Conservation (phyloP, 2,329 filamentous ascomycete species). For the Exserohilum turcica region DNA sequence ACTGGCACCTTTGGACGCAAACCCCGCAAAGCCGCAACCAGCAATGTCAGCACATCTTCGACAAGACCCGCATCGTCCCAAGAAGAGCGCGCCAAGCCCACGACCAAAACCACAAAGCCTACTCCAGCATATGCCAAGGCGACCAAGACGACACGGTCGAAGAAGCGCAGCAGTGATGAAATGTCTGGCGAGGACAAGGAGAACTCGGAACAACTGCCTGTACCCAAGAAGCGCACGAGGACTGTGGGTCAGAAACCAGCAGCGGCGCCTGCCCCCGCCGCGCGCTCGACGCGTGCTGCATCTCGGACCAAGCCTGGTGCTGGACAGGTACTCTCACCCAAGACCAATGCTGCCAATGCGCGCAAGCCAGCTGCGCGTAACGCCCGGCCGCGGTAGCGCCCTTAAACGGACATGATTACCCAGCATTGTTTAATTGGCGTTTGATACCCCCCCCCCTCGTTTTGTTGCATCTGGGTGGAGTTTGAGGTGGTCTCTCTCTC, state of each 20-base stretch:
- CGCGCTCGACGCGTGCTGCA: slow-evolving; percentile 30
- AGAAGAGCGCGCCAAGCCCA: slow-evolving; percentile 13
- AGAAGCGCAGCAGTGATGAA: slow-evolving; percentile 37
- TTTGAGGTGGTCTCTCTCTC: slow-evolving; percentile 8
- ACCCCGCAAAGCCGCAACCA: slow-evolving; percentile 14
- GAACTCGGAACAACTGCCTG: slow-evolving; percentile 29
- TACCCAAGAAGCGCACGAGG: slow-evolving; percentile 29
- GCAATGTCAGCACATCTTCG: slow-evolving; percentile 10
- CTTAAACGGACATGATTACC: slow-evolving; percentile 15
- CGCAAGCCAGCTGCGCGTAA: slow-evolving; percentile 27
- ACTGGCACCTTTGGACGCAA: slow-evolving; percentile 13
- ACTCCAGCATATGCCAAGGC: slow-evolving; percentile 9
- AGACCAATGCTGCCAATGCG: slow-evolving; percentile 24
- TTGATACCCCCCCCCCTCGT: slow-evolving; percentile 15
- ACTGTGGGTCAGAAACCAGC: slow-evolving; percentile 16
- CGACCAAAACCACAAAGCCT: slow-evolving; percentile 18
- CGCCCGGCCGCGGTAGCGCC: slow-evolving; percentile 27
- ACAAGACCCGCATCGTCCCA: slow-evolving; percentile 5
- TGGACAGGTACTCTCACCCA: slow-evolving; percentile 30
- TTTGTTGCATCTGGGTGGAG: slow-evolving; percentile 11
- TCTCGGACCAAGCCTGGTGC: slow-evolving; percentile 27
- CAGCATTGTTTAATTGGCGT: slow-evolving; percentile 22
- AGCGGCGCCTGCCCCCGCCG: slow-evolving; percentile 13
- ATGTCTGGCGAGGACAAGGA: slow-evolving; percentile 38
- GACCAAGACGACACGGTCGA: slow-evolving; percentile 21